A percentile compares a stretch with the other conserved stretches of the same genome.
phyloP scores from a whole-genome alignment of 495 filamentous ascomycete genomes.

The Schizothecium vesticola region DNA sequence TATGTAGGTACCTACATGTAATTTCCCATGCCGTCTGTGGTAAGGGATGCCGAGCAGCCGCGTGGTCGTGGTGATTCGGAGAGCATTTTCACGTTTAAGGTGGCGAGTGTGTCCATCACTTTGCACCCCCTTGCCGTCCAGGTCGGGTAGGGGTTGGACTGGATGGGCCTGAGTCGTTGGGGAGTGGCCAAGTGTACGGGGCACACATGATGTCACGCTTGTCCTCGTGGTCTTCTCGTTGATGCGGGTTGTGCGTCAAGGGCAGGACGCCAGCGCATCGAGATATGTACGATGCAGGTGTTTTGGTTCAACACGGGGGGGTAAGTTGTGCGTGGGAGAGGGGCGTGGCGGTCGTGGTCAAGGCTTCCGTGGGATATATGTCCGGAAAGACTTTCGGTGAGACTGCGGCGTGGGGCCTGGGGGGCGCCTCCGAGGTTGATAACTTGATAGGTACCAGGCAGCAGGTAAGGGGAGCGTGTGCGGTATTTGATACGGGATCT shows the following conservation, averaged over 20 bases:
- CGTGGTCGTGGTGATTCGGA: no score
- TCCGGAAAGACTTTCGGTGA: background rate
- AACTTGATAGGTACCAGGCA: background rate
- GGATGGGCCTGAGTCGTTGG: no score
- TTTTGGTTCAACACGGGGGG: background rate
- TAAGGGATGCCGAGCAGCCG: no score
- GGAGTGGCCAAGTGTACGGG: background rate
- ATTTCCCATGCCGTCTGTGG: no score
- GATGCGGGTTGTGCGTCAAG: background rate
- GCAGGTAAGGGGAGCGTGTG: background rate
- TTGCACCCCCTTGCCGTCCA: background rate
- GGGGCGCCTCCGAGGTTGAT: no score
- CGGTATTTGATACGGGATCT: constrained; percentile 5
- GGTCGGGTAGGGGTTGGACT: background rate
- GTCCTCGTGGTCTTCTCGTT: background rate
- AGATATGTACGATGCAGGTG: background rate
- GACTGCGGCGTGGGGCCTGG: background rate
- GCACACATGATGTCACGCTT: background rate
- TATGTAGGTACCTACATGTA: no score
- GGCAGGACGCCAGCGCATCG: background rate
- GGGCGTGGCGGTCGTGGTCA: no score
- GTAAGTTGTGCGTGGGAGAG: no score
- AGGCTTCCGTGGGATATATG: background rate
- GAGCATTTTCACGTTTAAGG: background rate
- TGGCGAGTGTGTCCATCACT: background rate